phyloP scores from a whole-genome alignment of 2,329 filamentous ascomycete species.

The Plenodomus lindquistii region DNA sequence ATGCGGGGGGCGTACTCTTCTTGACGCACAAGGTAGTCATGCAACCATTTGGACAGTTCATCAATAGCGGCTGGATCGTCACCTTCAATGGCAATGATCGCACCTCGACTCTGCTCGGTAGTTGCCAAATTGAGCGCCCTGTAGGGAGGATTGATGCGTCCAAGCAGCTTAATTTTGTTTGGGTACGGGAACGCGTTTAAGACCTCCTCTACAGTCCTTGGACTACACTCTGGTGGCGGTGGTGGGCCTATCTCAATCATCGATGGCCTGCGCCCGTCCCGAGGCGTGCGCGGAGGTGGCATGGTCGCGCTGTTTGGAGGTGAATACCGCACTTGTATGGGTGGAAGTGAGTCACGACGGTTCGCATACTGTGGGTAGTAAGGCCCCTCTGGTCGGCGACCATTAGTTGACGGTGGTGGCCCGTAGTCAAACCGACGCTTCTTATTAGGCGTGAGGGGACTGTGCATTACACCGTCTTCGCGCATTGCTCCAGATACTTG shows the following conservation, averaged over 20 bases:
- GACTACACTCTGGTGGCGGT: constrained; percentile 16
- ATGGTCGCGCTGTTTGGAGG: constrained; percentile 39
- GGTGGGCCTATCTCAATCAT: constrained; percentile 10
- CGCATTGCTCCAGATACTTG: constrained; percentile 28
- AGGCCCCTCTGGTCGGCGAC: constrained; percentile 61
- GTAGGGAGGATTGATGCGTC: constrained; percentile 74
- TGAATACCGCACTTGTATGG: constrained; percentile 35
- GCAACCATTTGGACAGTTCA: constrained; percentile 68
- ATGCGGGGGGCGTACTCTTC: constrained; percentile 56
- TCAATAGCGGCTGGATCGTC: constrained; percentile 65
- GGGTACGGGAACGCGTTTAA: constrained; percentile 75
- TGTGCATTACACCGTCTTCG: constrained; percentile 32
- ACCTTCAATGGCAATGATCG: constrained; percentile 83
- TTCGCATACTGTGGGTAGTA: constrained; percentile 36
- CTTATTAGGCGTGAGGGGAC: constrained; percentile 40
- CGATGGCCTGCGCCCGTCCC: constrained; percentile 24
- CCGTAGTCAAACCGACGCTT: constrained; percentile 40
- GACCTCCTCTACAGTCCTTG: constrained; percentile 64
- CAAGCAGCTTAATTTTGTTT: constrained; percentile 76
- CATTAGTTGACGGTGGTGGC: constrained; percentile 48
- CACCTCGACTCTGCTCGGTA: constrained; percentile 61
- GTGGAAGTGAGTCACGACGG: constrained; percentile 41
- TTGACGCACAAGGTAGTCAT: constrained; percentile 55
- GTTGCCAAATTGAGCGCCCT: constrained; percentile 29
- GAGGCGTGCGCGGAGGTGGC: constrained; percentile 39